Evolutionary conservation across 1,284 basidiomycete species (phyloP), one percentile per base, ranked within the genome.

Genomic region (Bjerkandera adusta): DNA sequence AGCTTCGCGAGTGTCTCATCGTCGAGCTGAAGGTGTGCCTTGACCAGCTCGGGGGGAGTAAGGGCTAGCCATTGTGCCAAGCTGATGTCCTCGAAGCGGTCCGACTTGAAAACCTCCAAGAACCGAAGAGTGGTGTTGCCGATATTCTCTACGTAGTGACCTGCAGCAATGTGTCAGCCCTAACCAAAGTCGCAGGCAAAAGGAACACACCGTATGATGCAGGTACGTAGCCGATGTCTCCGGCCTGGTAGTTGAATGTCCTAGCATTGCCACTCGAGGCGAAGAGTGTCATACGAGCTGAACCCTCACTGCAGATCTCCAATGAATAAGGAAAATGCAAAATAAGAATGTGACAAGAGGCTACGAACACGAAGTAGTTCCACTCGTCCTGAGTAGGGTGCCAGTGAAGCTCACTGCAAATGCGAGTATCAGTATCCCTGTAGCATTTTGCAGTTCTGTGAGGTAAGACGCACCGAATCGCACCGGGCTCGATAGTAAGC

Each of bases 121-220:
- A 72, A 84, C 48, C 66, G 68, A 24, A 85, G 59, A 1, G 82
- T 81, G 4, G 75, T 75, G 55, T 83, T 79, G 13, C 82, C 82
- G 15, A 70, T 79, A 57, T 85, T 85, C 65, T 86, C 81, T n/a
- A 85, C 72, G 55, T 84, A 85, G 59, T 85, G 83, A 5, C 78
- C 77, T 70, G 52, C 39, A 18, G n/a, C 49, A 22, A 21, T 22
- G 21, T 27, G 21, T 40, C 11, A 33, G 46, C 24, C 16, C 12
- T 1, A n/a, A 1, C 15, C 7, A 15, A 20, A 43, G 7, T 8
- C 10, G 21, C 21, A 40, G 26, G 15, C n/a, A 22, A 16, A n/a
- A 22, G 8, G 36, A 20, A 18, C 64, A 48, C 42, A 70, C 76
- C 79, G 60, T 73, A 76, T 1, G 72, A 68, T 20, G 75, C 70